These are phyloP conservation scores for Lotmaria passim DNA, from an alignment of 208 protist species.

Conservation along the genomic window DNA sequence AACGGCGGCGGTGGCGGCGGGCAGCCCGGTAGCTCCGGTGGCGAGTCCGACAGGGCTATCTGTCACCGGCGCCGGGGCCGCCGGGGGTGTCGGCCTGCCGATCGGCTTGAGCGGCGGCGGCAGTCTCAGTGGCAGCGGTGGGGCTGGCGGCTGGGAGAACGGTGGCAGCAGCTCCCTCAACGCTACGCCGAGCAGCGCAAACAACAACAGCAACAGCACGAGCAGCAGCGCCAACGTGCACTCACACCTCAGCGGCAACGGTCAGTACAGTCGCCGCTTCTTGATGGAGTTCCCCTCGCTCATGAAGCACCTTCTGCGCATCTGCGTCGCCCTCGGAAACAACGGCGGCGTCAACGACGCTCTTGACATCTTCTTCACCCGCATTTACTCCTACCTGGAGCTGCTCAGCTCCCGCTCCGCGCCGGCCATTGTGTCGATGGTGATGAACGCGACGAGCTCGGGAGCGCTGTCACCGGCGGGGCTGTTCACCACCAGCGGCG, in stretches of 20 bases:
- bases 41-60: not conserved
- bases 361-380: conserved; percentile 77
- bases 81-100: not conserved
- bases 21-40: conserved; percentile 5
- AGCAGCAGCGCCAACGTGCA: conserved; percentile 24
- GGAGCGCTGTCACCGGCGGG: conserved; percentile 1
- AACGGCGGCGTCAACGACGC: conserved; percentile 66
- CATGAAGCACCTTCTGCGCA: conserved; percentile 65
- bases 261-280: conserved; percentile 75
- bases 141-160: conserved; percentile 5
- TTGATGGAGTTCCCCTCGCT: conserved; percentile 76
- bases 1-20: conserved; percentile 10
- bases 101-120: not conserved
- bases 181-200: not conserved
- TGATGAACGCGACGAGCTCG: conserved; percentile 27
- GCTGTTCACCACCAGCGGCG: not conserved
- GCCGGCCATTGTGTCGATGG: conserved; percentile 33
- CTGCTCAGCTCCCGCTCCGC: conserved; percentile 54
- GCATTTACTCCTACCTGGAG: conserved; percentile 71
- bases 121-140: not conserved
- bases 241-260: conserved; percentile 55
- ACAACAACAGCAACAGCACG: not conserved
- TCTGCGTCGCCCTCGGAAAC: conserved; percentile 47
- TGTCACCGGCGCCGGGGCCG: not conserved
- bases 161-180: not conserved